A percentile compares a stretch with the other conserved stretches of the same genome.
These are phyloP conservation scores for Aureobasidium leucospermi DNA, from an alignment of 2,329 filamentous ascomycete species.

Conservation along the genomic window DNA sequence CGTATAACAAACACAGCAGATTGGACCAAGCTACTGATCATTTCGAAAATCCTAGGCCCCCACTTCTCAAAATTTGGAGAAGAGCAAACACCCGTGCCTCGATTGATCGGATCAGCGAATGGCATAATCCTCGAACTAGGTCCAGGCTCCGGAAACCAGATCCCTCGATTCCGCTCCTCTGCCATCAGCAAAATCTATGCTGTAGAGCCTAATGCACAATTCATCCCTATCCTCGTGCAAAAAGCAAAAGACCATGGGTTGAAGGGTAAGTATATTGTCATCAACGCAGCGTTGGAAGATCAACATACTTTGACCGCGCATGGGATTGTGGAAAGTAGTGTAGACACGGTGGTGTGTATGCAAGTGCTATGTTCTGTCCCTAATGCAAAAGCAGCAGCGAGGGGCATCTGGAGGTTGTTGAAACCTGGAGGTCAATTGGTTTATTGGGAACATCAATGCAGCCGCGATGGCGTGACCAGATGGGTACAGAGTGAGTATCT, in stretches of 20 bases:
- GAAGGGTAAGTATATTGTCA: background rate
- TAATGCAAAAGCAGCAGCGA: background rate
- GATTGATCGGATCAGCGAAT: background rate
- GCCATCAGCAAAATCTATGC: background rate
- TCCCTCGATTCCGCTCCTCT: background rate
- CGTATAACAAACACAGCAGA: no score
- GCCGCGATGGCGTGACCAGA: background rate
- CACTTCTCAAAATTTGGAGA: conserved; percentile 8
- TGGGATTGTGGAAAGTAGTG: no score
- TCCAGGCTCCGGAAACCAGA: conserved; percentile 12
- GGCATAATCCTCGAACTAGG: conserved; percentile 12
- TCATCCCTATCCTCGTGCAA: background rate
- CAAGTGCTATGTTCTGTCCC: conserved; percentile 14
- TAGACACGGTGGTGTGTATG: conserved; percentile 15
- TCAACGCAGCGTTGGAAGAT: conserved; percentile 12
- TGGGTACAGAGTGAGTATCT: no score
- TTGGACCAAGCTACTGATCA: no score
- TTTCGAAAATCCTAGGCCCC: no score
- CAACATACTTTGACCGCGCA: background rate
- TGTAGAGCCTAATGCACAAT: conserved; percentile 9
- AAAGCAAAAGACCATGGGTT: background rate
- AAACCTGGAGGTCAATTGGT: conserved; percentile 14
- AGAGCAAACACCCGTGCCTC: conserved; percentile 1
- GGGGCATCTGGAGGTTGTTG: conserved; percentile 3
- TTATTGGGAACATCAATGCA: conserved; percentile 13